phyloP scores from a whole-genome alignment of 768 basidiomycete species.

The Asterophora parasitica region DNA sequence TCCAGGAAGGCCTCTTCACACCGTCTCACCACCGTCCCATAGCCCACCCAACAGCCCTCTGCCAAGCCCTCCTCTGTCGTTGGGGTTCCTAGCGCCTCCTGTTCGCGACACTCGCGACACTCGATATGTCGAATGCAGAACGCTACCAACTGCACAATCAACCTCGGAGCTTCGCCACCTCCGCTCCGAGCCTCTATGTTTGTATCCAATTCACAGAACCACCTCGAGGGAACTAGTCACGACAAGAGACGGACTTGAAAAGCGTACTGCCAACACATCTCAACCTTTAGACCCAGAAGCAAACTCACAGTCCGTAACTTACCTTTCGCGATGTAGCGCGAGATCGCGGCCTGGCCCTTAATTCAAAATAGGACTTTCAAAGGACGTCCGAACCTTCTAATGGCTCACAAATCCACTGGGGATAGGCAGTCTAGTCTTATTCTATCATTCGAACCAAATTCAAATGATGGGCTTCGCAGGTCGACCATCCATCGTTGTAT shows the following conservation, averaged over 20 bases:
- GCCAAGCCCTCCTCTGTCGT: conserved; percentile 26
- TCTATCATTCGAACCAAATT: no score
- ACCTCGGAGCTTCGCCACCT: conserved; percentile 16
- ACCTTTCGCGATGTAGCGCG: background rate
- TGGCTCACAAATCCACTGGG: conserved; percentile 32
- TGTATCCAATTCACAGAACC: conserved; percentile 16
- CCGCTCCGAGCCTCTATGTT: background rate
- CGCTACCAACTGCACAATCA: conserved; percentile 20
- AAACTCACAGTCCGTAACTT: conserved; percentile 6
- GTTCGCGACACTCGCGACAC: background rate
- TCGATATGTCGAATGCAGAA: background rate
- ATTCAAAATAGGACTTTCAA: background rate
- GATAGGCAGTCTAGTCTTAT: conserved; percentile 36
- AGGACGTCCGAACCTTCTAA: conserved; percentile 13
- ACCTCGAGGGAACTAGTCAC: conserved; percentile 14
- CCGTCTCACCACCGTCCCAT: conserved; percentile 26
- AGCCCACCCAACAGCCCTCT: conserved; percentile 35
- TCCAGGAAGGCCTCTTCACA: conserved; percentile 20
- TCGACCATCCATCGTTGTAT: background rate
- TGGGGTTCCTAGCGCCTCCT: conserved; percentile 10
- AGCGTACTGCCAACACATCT: background rate
- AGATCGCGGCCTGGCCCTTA: background rate
- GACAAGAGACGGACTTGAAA: background rate
- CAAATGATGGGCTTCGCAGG: background rate
- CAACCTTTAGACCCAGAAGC: no score